Percentiles rank a stretch among this genome's conserved stretches.
phyloP scores from a whole-genome alignment of 257 asterid genomes.

The Solanum ahanhuiri region DNA sequence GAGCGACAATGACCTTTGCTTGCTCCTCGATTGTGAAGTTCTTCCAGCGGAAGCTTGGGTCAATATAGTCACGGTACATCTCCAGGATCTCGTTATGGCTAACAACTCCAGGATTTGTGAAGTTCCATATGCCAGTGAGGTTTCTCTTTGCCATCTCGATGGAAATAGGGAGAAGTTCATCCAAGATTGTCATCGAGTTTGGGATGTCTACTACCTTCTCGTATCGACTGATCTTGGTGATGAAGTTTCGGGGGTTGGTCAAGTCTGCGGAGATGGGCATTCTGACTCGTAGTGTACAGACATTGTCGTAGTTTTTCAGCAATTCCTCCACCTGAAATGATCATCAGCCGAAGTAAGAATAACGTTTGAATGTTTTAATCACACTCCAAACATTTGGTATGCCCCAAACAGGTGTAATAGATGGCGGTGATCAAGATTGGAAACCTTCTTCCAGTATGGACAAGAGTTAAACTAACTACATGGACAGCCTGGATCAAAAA shows the following conservation, averaged over 20 bases:
- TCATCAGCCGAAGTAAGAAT: neutral
- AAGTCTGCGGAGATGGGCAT: conserved; percentile 83
- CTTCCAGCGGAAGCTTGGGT: conserved; percentile 54
- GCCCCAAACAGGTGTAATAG: neutral
- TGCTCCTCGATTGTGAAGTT: conserved; percentile 81
- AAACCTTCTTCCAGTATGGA: neutral
- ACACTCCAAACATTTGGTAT: neutral
- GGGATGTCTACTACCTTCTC: conserved; percentile 74
- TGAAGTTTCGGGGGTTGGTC: conserved; percentile 67
- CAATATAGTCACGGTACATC: conserved; percentile 58
- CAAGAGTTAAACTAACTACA: neutral
- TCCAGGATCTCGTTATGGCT: conserved; percentile 76
- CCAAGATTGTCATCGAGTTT: conserved; percentile 80
- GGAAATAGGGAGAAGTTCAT: conserved; percentile 15
- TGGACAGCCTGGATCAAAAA: neutral
- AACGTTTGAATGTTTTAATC: neutral
- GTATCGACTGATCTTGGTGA: conserved; percentile 62
- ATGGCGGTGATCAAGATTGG: neutral
- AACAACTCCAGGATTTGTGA: conserved; percentile 81
- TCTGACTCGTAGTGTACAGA: conserved; percentile 70
- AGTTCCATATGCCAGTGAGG: conserved; percentile 73
- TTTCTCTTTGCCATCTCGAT: conserved; percentile 82
- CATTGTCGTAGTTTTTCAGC: conserved; percentile 63
- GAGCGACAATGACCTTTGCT: conserved; percentile 81
- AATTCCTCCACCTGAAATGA: conserved; percentile 65